Conservation (phyloP, 1,139 yeast species). For the Saccharomyces pastorianus region DNA sequence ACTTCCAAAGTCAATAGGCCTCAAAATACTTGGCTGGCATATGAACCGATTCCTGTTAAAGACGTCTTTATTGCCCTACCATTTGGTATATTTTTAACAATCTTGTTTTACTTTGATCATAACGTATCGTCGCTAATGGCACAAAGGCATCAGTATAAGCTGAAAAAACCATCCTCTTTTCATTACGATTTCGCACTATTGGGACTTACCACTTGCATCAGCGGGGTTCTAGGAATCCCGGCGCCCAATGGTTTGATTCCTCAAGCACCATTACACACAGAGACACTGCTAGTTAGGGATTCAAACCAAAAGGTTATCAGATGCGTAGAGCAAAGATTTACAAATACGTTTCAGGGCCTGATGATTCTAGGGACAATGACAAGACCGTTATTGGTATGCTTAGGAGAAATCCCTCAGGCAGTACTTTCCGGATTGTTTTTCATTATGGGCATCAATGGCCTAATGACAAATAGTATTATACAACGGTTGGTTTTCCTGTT, state of each 20-base stretch:
- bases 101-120: constrained; percentile 87
- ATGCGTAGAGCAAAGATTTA: constrained; percentile 83
- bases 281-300: constrained; percentile 59
- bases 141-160: constrained; percentile 72
- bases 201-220: constrained; percentile 77
- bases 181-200: constrained; percentile 87
- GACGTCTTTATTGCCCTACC: constrained; percentile 86
- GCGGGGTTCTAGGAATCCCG: constrained; percentile 85
- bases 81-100: constrained; percentile 76
- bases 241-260: constrained; percentile 96
- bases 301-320: constrained; percentile 37
- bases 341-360: constrained; percentile 78
- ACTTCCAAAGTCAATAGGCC: constrained; percentile 39
- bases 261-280: constrained; percentile 91
- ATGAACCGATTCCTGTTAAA: constrained; percentile 56
- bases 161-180: constrained; percentile 78
- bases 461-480: constrained; percentile 59
- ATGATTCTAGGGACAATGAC: constrained; percentile 83
- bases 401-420: constrained; percentile 88
- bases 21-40: constrained; percentile 39
- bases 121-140: constrained; percentile 90
- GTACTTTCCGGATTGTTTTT: constrained; percentile 87
- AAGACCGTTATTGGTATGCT: constrained; percentile 70
- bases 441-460: constrained; percentile 82
- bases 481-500: constrained; percentile 55